phyloP scores from a whole-genome alignment of 345 rosid genomes.

The Linum trigynum region DNA sequence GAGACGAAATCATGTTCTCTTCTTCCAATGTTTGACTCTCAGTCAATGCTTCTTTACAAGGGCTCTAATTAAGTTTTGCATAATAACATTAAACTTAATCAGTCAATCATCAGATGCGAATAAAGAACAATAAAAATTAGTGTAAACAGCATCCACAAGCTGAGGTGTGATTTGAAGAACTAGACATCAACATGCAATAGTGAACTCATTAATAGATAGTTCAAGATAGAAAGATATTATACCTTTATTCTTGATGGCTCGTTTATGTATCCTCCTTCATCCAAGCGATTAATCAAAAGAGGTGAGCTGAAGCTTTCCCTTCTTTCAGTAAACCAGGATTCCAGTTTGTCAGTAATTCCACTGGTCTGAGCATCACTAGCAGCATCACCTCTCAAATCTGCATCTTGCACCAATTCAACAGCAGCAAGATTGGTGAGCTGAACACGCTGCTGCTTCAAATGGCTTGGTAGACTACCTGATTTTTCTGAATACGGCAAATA shows the following conservation, averaged over 20 bases:
- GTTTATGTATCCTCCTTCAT: constrained; percentile 19
- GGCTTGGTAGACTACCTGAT: constrained; percentile 14
- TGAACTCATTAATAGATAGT: background rate
- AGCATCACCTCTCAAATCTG: constrained; percentile 14
- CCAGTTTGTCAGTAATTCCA: constrained; percentile 18
- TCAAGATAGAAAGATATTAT: constrained; percentile 1
- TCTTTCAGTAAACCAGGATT: constrained; percentile 20
- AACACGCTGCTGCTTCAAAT: constrained; percentile 24
- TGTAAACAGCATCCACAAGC: constrained; percentile 11
- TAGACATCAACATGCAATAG: background rate
- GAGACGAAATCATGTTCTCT: constrained; percentile 16
- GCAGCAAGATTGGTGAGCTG: constrained; percentile 11
- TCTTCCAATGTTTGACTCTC: constrained; percentile 24
- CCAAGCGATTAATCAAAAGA: constrained; percentile 18
- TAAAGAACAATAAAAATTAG: constrained; percentile 17
- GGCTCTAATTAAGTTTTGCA: constrained; percentile 21
- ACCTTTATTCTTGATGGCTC: constrained; percentile 36
- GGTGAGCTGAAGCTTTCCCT: constrained; percentile 18
- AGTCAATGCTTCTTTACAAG: constrained; percentile 16
- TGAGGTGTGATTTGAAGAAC: constrained; percentile 9
- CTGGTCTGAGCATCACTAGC: constrained; percentile 15
- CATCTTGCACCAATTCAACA: constrained; percentile 24
- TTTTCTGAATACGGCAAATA: constrained; percentile 20
- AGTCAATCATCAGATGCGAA: constrained; percentile 16
- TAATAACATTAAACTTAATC: constrained; percentile 14